Evolutionary conservation across 2,329 filamentous ascomycete species (phyloP).

Genomic region (Boeremia exigua): DNA sequence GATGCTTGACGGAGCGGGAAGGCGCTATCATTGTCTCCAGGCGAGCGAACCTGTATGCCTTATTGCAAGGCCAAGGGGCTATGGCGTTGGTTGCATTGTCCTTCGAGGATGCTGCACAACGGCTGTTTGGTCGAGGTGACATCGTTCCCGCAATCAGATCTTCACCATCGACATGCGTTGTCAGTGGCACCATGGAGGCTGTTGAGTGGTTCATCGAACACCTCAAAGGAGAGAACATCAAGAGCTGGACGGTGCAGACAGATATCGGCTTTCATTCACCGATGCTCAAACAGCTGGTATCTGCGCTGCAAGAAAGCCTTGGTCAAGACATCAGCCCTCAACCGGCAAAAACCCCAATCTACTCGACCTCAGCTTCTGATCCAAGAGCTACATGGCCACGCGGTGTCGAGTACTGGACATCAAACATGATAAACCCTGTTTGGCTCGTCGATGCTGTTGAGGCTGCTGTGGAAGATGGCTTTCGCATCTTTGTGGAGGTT

Average conservation of each 20-base stretch:
- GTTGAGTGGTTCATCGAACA: constrained; percentile 27
- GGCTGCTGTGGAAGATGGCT: constrained; percentile 48
- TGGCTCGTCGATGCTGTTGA: constrained; percentile 46
- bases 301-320: constrained; percentile 33
- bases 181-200: constrained; percentile 36
- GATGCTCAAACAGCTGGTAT: constrained; percentile 41
- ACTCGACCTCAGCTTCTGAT: constrained; percentile 45
- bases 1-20: constrained; percentile 41
- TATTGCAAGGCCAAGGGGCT: constrained; percentile 39
- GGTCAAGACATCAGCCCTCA: constrained; percentile 17
- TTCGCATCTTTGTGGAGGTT: constrained; percentile 51
- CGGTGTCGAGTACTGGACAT: constrained; percentile 47
- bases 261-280: constrained; percentile 54
- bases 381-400: constrained; percentile 30
- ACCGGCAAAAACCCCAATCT: constrained; percentile 36
- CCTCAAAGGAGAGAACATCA: constrained; percentile 34
- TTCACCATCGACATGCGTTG: constrained; percentile 47
- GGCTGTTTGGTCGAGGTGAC: constrained; percentile 30
- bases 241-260: constrained; percentile 47
- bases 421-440: constrained; percentile 51
- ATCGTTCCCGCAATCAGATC: constrained; percentile 47
- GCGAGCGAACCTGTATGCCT: constrained; percentile 42
- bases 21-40: constrained; percentile 46
- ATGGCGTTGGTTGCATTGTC: constrained; percentile 45
- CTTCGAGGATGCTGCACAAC: constrained; percentile 30